Base-by-base conservation (phyloP, 2,329 filamentous ascomycete genomes). In the Fusarium verrucosum region DNA sequence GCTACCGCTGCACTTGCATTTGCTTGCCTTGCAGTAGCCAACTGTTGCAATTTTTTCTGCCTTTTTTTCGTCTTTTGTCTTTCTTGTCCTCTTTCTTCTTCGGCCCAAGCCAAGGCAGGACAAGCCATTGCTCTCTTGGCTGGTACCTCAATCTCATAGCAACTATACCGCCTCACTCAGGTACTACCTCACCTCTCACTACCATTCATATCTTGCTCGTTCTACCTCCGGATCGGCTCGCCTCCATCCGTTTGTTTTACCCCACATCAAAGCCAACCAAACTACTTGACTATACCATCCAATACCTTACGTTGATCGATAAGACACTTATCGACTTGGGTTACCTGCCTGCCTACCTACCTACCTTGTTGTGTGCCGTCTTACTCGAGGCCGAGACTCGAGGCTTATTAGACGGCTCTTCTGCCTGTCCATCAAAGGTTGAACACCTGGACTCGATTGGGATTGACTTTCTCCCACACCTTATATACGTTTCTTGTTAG, bases 231-330 rank as follows among this genome's bases (percentile, higher is more conserved):
- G 43, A 55, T 63, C 51, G 61, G 57, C 51, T 70, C 35, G 52
- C 54, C 50, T 54, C 62, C 56, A 30, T 51, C 57, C 55, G 50
- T 50, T 54, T 50, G 17, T 51, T 49, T 50, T 69, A 70, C 72
- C 72, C 70, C 72, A 73, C 72, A 73, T 53, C 50, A 55, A 55
- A 68, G 46, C 70, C 70, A 69, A 58, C 70, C 56, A 66, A 40
- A 67, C 22, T 56, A 49, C 51, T 41, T 17, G 17, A 25, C 33
- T 17, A 41, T 37, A 9, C 37, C 36, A 22, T 43, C 38, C 47
- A 46, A 46, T 46, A 51, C 52, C 26, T 51, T 26, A 43, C 44
- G 47, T 70, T 66, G 62, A 72, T 72, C 64, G 70, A 73, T 72
- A 69, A 72, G 60, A 70, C 69, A 66, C 66, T 62, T 41, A 42